Evolutionary conservation across 345 rosid genomes (phyloP), one percentile per base, ranked within the genome.

Genomic region (Aurinia saxatilis): DNA sequence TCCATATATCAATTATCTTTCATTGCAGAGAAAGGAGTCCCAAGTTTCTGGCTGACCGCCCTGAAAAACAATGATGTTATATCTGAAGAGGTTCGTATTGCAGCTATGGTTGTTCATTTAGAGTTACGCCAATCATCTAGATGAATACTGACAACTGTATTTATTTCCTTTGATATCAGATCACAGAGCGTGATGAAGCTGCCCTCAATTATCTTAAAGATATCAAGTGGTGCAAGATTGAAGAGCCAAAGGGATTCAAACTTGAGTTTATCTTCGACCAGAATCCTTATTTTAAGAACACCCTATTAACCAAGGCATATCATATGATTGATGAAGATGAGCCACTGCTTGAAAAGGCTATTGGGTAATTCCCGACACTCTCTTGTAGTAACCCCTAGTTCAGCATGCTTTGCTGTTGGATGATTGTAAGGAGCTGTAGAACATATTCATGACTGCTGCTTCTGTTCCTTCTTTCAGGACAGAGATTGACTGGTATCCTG

Each of bases 61-160:
- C 73, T 95, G 93, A 95, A 88, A 70, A 95, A 88, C 67, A 95
- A 90, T 67, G 99, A 90, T 38, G 87, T 90, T 36, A 72, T 84
- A 13, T 66, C 77, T 7, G 77, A 73, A 37, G 77, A 73, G 76
- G 76, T 72, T 60, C 1, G 76, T 45, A 1, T 52, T 65, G 31
- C 10, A 35, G 8, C 18, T 64, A 33, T 31, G 7, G 27, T 25
- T 47, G 51, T 66, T 46, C 36, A 14, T 50, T 10, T 30, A 8
- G 18, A 44, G 8, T 27, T 11, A 14, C 29, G 27, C 8, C 8
- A 21, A 1, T 50, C 19, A 38, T n/a, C 1, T 15, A 3, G 18
- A n/a, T 21, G 39, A 17, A 39, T 38, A 63, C 8, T 57, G 40
- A 42, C 41, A 16, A 10, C 3, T 19, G 4, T 44, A 42, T 50